These are phyloP conservation scores for Xanthoconium purpureum DNA, from an alignment of 768 basidiomycete genomes.

Conservation along the genomic window DNA sequence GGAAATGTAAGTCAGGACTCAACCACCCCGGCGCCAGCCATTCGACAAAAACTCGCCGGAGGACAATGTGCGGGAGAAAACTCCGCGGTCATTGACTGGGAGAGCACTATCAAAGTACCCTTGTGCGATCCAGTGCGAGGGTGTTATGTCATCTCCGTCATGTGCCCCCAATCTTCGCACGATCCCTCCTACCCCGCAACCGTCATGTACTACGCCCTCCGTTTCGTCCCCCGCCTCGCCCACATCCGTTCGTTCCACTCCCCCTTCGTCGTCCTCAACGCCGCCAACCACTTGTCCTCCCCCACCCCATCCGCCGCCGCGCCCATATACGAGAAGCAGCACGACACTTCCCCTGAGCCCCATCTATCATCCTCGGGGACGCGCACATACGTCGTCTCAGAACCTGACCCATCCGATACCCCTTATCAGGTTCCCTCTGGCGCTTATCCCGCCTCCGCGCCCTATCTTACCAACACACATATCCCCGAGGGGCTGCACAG, in stretches of 20 bases:
- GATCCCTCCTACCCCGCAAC: constrained; percentile 13
- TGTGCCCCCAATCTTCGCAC: constrained; percentile 25
- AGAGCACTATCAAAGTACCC: background rate
- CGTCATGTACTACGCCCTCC: constrained; percentile 20
- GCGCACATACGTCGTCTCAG: constrained; percentile 70
- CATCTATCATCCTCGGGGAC: constrained; percentile 42
- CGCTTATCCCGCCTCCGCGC: constrained; percentile 53
- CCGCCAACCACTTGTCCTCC: constrained; percentile 34
- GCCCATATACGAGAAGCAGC: constrained; percentile 59
- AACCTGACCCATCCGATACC: constrained; percentile 60
- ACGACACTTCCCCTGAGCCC: constrained; percentile 50
- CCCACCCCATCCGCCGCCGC: constrained; percentile 30
- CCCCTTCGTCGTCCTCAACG: constrained; percentile 54
- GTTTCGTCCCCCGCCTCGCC: constrained; percentile 4
- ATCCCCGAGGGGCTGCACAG: constrained; percentile 36
- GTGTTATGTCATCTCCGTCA: constrained; percentile 28
- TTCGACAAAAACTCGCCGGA: background rate
- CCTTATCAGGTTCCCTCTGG: constrained; percentile 72
- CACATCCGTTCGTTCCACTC: constrained; percentile 58
- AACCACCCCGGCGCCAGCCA: constrained; percentile 9
- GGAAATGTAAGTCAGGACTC: constrained; percentile 19
- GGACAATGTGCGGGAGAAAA: background rate
- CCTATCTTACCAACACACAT: constrained; percentile 45
- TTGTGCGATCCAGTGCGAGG: background rate
- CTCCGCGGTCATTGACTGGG: constrained; percentile 8